phyloP scores from a whole-genome alignment of 306 rosid genomes.

The Prosopis cineraria region DNA sequence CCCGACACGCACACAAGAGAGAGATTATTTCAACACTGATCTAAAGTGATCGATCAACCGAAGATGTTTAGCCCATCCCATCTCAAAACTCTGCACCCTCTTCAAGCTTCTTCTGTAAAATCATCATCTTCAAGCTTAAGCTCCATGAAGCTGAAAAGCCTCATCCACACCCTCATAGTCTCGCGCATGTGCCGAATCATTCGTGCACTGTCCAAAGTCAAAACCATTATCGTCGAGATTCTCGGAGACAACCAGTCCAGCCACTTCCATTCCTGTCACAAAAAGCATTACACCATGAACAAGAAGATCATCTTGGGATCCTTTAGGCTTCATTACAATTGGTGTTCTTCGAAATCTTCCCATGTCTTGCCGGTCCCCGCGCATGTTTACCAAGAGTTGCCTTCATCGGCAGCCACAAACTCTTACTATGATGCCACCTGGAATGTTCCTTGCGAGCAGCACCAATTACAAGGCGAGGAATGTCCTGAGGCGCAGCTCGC shows the following conservation, averaged over 20 bases:
- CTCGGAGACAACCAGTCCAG: conserved; percentile 45
- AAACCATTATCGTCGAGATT: conserved; percentile 45
- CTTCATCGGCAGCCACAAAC: conserved; percentile 8
- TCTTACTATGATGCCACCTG: conserved; percentile 50
- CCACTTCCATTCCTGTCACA: conserved; percentile 36
- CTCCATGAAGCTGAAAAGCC: conserved; percentile 65
- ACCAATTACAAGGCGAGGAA: conserved; percentile 26
- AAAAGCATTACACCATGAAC: conserved; percentile 34
- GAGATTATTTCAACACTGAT: background rate
- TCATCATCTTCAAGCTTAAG: conserved; percentile 48
- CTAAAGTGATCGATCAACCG: background rate
- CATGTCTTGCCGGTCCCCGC: conserved; percentile 80
- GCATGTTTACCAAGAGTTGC: conserved; percentile 47
- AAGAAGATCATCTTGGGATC: conserved; percentile 77
- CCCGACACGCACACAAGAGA: background rate
- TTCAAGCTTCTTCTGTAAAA: conserved; percentile 56
- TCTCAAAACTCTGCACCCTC: conserved; percentile 52
- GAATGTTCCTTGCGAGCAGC: conserved; percentile 37
- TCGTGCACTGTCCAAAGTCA: conserved; percentile 66
- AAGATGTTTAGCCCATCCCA: conserved; percentile 60
- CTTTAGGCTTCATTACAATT: conserved; percentile 87
- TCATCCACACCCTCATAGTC: conserved; percentile 62
- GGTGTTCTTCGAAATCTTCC: conserved; percentile 79
- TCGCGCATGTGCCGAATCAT: conserved; percentile 62
- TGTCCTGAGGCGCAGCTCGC: conserved; percentile 55